Evolutionary conservation across 2,329 filamentous ascomycete genomes (phyloP).

Genomic region (Scedosporium boydii): DNA sequence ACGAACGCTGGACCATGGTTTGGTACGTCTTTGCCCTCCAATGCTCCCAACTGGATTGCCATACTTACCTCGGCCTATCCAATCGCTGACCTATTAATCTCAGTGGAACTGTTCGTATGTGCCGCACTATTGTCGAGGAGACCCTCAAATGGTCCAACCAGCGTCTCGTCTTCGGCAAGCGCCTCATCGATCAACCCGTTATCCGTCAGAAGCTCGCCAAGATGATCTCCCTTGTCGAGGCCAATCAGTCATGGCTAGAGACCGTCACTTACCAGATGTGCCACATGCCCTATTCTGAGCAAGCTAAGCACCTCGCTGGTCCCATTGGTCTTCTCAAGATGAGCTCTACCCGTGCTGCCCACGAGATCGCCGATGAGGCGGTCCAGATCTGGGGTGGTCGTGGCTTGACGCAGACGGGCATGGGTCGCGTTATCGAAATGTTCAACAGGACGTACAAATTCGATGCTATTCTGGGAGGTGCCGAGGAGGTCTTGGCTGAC

Average conservation of each 20-base stretch:
- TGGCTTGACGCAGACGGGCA: constrained; percentile 69
- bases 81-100: neutral
- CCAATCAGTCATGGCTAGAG: constrained; percentile 81
- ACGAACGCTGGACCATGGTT: constrained; percentile 72
- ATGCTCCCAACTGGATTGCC: neutral
- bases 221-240: constrained; percentile 75
- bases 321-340: constrained; percentile 79
- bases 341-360: constrained; percentile 63
- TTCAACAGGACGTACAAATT: constrained; percentile 82
- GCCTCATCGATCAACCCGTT: constrained; percentile 71
- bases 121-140: constrained; percentile 66
- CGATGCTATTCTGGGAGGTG: constrained; percentile 67
- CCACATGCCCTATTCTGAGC: constrained; percentile 70
- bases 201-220: constrained; percentile 80
- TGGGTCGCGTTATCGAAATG: constrained; percentile 76
- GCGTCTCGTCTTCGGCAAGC: constrained; percentile 74
- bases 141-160: constrained; percentile 86
- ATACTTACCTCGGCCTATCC: neutral
- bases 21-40: constrained; percentile 30
- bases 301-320: constrained; percentile 65
- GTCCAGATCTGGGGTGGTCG: constrained; percentile 82
- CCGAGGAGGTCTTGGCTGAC: constrained; percentile 75
- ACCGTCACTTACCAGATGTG: constrained; percentile 82
- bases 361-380: constrained; percentile 75
- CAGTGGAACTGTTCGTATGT: constrained; percentile 52